Conservation (phyloP, 306 rosid genomes). For the Lathyrus tuberosus region DNA sequence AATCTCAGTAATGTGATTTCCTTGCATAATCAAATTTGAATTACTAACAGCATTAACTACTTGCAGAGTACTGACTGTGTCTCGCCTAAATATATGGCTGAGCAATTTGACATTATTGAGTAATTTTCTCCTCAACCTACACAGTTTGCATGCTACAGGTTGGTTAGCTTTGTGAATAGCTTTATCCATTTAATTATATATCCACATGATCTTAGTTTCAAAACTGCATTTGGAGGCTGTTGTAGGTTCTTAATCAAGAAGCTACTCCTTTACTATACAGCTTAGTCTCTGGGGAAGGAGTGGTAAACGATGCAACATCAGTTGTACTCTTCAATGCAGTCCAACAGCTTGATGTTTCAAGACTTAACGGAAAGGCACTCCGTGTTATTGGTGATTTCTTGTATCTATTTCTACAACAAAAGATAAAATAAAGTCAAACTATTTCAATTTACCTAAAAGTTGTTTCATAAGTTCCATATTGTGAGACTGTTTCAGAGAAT, state of each 20-base stretch:
- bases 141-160: constrained; percentile 97
- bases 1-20: no score
- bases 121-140: constrained; percentile 88
- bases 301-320: constrained; percentile 91
- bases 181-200: constrained; percentile 39
- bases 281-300: constrained; percentile 95
- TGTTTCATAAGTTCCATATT: neutral
- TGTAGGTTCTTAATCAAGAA: constrained; percentile 87
- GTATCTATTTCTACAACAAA: constrained; percentile 31
- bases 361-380: constrained; percentile 38
- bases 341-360: constrained; percentile 73
- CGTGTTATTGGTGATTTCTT: constrained; percentile 66
- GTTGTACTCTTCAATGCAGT: constrained; percentile 91
- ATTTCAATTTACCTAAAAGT: neutral
- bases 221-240: constrained; percentile 17
- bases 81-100: no score
- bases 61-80: no score
- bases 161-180: constrained; percentile 42
- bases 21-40: no score
- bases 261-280: constrained; percentile 91
- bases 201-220: constrained; percentile 5
- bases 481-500: no score
- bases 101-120: no score
- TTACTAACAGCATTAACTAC: no score
- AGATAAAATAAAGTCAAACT: neutral